Conservation (phyloP, 192 early-diverging fungal species). For the Borealophlyctis nickersoniae region DNA sequence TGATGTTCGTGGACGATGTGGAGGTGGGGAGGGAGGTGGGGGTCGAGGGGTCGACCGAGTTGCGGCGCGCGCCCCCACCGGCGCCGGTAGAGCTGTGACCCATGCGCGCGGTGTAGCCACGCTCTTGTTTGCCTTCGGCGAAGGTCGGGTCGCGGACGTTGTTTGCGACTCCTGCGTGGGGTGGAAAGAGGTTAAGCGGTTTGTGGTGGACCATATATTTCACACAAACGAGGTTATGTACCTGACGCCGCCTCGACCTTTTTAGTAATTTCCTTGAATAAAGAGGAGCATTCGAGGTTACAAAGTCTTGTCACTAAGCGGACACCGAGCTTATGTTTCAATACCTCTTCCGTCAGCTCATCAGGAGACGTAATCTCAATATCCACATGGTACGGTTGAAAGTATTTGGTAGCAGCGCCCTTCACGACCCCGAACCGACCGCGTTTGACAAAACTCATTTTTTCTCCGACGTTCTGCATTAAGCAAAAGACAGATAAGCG, state of each 20-base stretch:
- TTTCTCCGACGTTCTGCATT: slow-evolving; percentile 42
- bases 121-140: slow-evolving; percentile 19
- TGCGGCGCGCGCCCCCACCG: slow-evolving; percentile 1
- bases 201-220: slow-evolving; percentile 13
- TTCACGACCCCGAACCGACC: slow-evolving; percentile 44
- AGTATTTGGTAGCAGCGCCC: slow-evolving; percentile 37
- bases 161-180: slow-evolving; percentile 6
- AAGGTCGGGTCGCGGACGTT: slow-evolving; percentile 16
- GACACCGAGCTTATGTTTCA: too few relatives aligned
- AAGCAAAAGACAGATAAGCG: neutral
- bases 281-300: neutral
- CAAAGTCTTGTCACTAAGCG: too few relatives aligned
- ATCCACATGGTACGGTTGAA: slow-evolving; percentile 44
- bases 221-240: slow-evolving; percentile 9
- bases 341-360: slow-evolving; percentile 30
- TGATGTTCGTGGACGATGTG: too few relatives aligned
- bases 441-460: slow-evolving; percentile 36
- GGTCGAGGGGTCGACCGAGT: slow-evolving; percentile 2
- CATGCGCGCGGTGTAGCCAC: slow-evolving; percentile 18
- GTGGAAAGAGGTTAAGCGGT: neutral
- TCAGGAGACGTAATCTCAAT: slow-evolving; percentile 32
- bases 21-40: too few relatives aligned
- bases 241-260: slow-evolving; percentile 35
- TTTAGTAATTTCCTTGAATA: slow-evolving; percentile 17
- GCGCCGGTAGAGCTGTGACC: too few relatives aligned